phyloP scores from a whole-genome alignment of 176 grass and related monocot genomes.

The Juncus effusus region DNA sequence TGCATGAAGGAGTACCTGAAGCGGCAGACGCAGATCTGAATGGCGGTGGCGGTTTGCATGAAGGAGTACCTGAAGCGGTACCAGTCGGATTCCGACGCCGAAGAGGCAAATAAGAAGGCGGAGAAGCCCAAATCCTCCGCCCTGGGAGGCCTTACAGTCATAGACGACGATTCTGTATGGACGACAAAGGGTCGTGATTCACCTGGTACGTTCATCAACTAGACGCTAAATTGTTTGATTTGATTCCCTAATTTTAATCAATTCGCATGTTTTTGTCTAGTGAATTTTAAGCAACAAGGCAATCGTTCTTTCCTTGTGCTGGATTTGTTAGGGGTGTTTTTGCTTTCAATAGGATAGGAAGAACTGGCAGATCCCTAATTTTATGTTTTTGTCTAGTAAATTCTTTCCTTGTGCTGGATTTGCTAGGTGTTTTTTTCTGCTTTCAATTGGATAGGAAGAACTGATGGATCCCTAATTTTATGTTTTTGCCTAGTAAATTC shows the following conservation, averaged over 20 bases:
- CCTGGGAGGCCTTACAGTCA: conserved; percentile 55
- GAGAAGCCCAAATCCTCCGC: conserved; percentile 31
- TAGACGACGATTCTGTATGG: conserved; percentile 94
- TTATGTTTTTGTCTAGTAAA: no score
- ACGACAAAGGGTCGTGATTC: conserved; percentile 41
- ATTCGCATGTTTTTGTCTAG: no score
- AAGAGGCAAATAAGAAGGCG: conserved; percentile 52
- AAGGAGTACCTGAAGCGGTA: conserved; percentile 95
- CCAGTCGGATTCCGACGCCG: conserved; percentile 36
- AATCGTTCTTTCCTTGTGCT: not conserved
- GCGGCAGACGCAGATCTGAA: no score
- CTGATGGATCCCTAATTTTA: no score
- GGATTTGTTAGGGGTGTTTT: no score
- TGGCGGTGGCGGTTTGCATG: conserved; percentile 35
- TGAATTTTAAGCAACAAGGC: not conserved
- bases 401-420: not conserved
- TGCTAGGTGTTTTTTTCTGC: no score
- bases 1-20: no score
- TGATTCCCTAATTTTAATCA: no score
- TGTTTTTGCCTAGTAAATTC: not conserved
- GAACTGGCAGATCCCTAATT: no score
- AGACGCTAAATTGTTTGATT: not conserved
- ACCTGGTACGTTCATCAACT: not conserved
- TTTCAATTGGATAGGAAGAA: no score
- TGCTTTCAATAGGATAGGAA: no score